Evolutionary conservation across 2,329 filamentous ascomycete species (phyloP).

Genomic region (Stachybotrys echinatus): DNA sequence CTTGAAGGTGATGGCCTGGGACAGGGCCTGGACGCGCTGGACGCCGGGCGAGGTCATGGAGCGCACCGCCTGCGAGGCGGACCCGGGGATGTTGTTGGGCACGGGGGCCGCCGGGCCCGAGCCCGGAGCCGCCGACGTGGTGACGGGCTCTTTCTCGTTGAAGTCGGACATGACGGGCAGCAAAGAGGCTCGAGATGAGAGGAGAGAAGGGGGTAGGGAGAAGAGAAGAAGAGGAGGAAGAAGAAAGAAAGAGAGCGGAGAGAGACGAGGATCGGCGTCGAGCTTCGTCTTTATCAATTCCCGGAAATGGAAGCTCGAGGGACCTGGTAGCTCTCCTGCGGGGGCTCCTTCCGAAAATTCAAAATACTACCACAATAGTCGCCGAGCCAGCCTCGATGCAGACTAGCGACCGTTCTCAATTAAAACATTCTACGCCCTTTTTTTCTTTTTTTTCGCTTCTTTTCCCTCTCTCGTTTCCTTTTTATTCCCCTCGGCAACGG

Average conservation of each 20-base stretch:
- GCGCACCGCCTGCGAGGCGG: slow-evolving; percentile 16
- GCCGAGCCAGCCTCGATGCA: too few species aligned
- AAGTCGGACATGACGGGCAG: not conserved
- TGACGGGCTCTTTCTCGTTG: not conserved
- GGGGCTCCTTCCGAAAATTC: too few species aligned
- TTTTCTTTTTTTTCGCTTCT: too few species aligned
- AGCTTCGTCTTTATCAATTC: not conserved
- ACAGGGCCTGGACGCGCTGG: slow-evolving; percentile 52
- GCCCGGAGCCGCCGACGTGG: not conserved
- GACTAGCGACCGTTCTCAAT: too few species aligned
- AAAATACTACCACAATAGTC: too few species aligned
- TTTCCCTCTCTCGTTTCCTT: too few species aligned
- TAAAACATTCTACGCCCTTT: too few species aligned
- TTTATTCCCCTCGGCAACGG: too few species aligned
- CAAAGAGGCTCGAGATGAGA: not conserved
- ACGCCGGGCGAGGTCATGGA: slow-evolving; percentile 46
- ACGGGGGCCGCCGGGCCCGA: not conserved
- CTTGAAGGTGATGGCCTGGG: slow-evolving; percentile 40
- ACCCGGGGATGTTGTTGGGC: not conserved
- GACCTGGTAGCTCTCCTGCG: not conserved
- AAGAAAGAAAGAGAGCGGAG: not conserved
- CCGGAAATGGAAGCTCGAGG: not conserved
- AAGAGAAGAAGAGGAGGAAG: not conserved
- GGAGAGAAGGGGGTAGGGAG: not conserved
- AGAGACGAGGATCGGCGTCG: not conserved